phyloP scores from a whole-genome alignment of 2,329 filamentous ascomycete genomes.

The Aspergillus latus region DNA sequence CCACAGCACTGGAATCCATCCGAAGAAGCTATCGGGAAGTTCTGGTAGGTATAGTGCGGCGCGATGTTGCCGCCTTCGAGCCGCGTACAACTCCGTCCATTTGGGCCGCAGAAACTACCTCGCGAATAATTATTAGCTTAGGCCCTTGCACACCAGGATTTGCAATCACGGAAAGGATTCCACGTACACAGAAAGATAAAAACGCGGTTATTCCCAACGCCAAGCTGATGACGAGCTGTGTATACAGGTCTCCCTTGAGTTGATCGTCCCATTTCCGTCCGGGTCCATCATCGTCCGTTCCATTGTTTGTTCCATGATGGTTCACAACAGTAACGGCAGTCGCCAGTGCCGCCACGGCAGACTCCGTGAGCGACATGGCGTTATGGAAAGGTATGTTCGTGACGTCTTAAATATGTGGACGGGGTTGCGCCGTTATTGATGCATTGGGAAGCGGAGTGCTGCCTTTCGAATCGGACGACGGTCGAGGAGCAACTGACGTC shows the following conservation, averaged over 20 bases:
- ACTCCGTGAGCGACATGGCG: slow-evolving; percentile 34
- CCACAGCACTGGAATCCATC: slow-evolving; percentile 88
- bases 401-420: not conserved
- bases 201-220: slow-evolving; percentile 46
- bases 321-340: slow-evolving; percentile 25
- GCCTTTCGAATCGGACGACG: slow-evolving; percentile 10
- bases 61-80: slow-evolving; percentile 74
- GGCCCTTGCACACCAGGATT: not conserved
- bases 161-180: not conserved
- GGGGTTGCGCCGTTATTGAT: slow-evolving; percentile 8
- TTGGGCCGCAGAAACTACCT: slow-evolving; percentile 75
- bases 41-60: slow-evolving; percentile 68
- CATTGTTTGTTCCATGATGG: slow-evolving; percentile 19
- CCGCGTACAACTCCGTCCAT: slow-evolving; percentile 90
- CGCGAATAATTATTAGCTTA: slow-evolving; percentile 17
- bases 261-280: slow-evolving; percentile 33
- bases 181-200: slow-evolving; percentile 46
- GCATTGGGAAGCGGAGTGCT: slow-evolving; percentile 18
- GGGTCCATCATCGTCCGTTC: slow-evolving; percentile 18
- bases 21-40: slow-evolving; percentile 80
- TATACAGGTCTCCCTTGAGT: slow-evolving; percentile 41
- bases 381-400: slow-evolving; percentile 5
- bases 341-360: slow-evolving; percentile 25
- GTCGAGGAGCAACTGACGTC: slow-evolving; percentile 29
- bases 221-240: slow-evolving; percentile 47